Evolutionary conservation across 805 yeast genomes (phyloP), one percentile per base, ranked within the genome.

Genomic region (Vanderwaltozyma verrucispora): DNA sequence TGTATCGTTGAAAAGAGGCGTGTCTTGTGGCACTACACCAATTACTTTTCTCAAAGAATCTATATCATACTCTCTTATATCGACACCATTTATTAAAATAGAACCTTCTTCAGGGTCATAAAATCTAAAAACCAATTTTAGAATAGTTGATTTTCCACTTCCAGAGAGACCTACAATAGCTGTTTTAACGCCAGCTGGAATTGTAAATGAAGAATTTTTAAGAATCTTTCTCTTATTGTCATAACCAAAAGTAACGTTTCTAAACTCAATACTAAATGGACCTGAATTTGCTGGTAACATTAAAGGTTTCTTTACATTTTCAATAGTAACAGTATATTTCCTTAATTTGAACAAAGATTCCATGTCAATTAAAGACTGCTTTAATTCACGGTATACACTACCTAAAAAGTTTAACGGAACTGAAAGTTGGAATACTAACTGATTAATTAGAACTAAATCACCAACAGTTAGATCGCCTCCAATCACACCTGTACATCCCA

Each of bases 111-210:
- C 67, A 2, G 85, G 82, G 54, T 89, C 98, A 59, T 86, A 88
- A 56, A 92, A 89, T 49, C 98, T 65, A 65, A 89, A 89, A 0
- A 86, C 79, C 26, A 89, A 64, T 51, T 87, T 71, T 48, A 89
- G 62, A 28, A 92, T 74, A 0, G 98, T 89, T 0, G 96, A 85
- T 62, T 89, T 89, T 30, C 98, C 98, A 48, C 89, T 78, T 4
- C 98, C 98, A 7, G 94, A 80, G 0, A 97, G 94, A 0, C 98
- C 98, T 10, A 89, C 98, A 51, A 89, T 75, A 10, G 97, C 97
- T 13, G 88, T 89, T 47, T 84, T 84, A 46, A 77, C 61, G 6
- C 97, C 98, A 3, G 94, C 86, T 3, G 96, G 96, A 31, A 89
- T 83, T 2, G 77, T 74, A 54, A 89, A 92, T 2, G 80, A 64